A percentile compares a stretch with the other conserved stretches of the same genome.
Evolutionary conservation across 495 filamentous ascomycete genomes (phyloP).

Genomic region (Annulohypoxylon moriforme): DNA sequence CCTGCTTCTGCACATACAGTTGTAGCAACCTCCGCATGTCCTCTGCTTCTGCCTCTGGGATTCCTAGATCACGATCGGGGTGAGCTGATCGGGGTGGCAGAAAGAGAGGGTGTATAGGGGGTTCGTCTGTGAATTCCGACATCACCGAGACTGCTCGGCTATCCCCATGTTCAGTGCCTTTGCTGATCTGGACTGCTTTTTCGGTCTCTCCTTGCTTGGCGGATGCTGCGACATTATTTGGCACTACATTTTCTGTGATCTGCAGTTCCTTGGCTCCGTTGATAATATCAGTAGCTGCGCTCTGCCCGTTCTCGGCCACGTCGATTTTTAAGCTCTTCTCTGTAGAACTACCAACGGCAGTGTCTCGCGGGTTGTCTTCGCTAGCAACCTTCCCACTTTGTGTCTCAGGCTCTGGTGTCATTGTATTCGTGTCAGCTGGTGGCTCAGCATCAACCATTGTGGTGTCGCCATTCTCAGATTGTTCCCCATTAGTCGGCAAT

Average conservation of each 20-base stretch:
- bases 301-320: slow-evolving; percentile 5
- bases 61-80: slow-evolving; percentile 82
- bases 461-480: slow-evolving; percentile 21
- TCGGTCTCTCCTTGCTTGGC: slow-evolving; percentile 70
- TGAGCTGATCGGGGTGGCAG: slow-evolving; percentile 73
- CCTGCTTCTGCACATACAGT: slow-evolving; percentile 93
- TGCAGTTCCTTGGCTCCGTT: slow-evolving; percentile 22
- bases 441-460: slow-evolving; percentile 43
- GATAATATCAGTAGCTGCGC: background rate
- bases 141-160: slow-evolving; percentile 57
- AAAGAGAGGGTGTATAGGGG: slow-evolving; percentile 85
- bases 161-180: slow-evolving; percentile 22
- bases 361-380: slow-evolving; percentile 15
- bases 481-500: slow-evolving; percentile 21
- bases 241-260: background rate
- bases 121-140: slow-evolving; percentile 60
- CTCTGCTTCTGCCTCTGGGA: slow-evolving; percentile 85
- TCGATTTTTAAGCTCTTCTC: slow-evolving; percentile 7
- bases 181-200: slow-evolving; percentile 37
- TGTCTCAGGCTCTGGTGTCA: background rate
- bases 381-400: slow-evolving; percentile 8
- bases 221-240: slow-evolving; percentile 63
- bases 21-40: slow-evolving; percentile 86
- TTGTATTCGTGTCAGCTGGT: slow-evolving; percentile 3
- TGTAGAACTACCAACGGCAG: slow-evolving; percentile 42